Evolutionary conservation across 1,284 basidiomycete species (phyloP), one percentile per base, ranked within the genome.

Genomic region (Microbotryum intermedium): DNA sequence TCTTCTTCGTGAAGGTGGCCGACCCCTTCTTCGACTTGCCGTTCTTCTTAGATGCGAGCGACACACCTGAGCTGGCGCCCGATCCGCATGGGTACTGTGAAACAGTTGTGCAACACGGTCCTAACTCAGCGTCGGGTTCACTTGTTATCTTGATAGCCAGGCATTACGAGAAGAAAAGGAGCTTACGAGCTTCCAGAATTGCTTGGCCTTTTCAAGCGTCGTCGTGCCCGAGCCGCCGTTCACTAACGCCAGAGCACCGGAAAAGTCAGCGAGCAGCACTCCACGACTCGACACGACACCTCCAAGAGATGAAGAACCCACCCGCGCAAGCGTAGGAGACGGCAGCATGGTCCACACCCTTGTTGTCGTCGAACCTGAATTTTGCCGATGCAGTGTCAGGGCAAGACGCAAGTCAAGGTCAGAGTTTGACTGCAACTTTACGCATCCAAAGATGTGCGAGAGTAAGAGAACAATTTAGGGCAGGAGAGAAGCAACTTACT

Each of bases 321-420:
- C 57, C 28, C 21, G 53, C 51, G 55, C 64, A 65, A 6, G 60
- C 64, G 60, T 65, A 65, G 11, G 60, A 60, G 7, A 65, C 64
- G 29, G 60, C 64, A n/a, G 64, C 64, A 39, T 48, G n/a, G 50
- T 65, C 61, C 34, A 44, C 64, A n/a, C 52, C 52, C 18, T 48
- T 44, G 29, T 43, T 28, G 10, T 49, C 29, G n/a, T 53, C 46
- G 43, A 52, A 56, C 11, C 34, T 39, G 34, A 39, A 16, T 16
- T 39, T 39, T 11, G 13, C 34, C 34, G 34, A 16, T 11, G 34
- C 34, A 18, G 13, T 16, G 11, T 11, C 18, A 6, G 13, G 34
- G 34, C 34, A 39, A 16, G 11, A 11, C 11, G 34, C 34, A 11
- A 16, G 34, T 39, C 34, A 16, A 39, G 34, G 34, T 39, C 34